A percentile compares a stretch with the other conserved stretches of the same genome.
Evolutionary conservation across 148 eudicot species (phyloP).

Genomic region (Cornus kousa): DNA sequence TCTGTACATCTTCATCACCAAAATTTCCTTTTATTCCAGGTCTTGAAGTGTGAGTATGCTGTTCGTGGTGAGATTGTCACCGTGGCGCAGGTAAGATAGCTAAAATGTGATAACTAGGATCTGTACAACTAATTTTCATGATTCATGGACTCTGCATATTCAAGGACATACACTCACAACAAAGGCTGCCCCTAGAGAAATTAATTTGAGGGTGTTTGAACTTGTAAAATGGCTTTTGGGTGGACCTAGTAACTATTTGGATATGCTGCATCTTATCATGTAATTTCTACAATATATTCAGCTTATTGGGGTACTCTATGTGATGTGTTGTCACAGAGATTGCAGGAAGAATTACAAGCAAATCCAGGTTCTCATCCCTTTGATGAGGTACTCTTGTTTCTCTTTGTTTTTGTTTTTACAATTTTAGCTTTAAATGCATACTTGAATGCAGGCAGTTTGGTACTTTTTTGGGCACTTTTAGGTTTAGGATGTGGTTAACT

Average conservation of each 20-base stretch:
- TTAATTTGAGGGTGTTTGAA: not conserved
- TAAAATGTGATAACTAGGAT: not conserved
- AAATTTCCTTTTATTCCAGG: conserved; percentile 35
- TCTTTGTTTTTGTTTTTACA: not conserved
- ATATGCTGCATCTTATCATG: not conserved
- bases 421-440: not conserved
- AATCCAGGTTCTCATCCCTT: conserved; percentile 85
- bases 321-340: conserved; percentile 42
- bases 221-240: not conserved
- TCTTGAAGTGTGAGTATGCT: conserved; percentile 85
- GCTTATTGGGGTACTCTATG: not conserved
- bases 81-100: conserved; percentile 55
- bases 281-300: not conserved
- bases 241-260: too few species aligned
- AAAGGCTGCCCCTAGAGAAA: not conserved
- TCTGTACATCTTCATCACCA: not conserved
- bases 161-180: not conserved
- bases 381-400: conserved; percentile 61
- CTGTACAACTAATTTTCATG: not conserved
- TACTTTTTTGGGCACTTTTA: not conserved
- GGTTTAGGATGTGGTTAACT: not conserved
- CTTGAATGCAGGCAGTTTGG: conserved; percentile 2
- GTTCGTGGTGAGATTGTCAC: conserved; percentile 92
- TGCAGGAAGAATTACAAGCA: conserved; percentile 70
- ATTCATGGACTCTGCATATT: not conserved